Evolutionary conservation across 257 asterid species (phyloP).

Genomic region (Solanum pennellii): DNA sequence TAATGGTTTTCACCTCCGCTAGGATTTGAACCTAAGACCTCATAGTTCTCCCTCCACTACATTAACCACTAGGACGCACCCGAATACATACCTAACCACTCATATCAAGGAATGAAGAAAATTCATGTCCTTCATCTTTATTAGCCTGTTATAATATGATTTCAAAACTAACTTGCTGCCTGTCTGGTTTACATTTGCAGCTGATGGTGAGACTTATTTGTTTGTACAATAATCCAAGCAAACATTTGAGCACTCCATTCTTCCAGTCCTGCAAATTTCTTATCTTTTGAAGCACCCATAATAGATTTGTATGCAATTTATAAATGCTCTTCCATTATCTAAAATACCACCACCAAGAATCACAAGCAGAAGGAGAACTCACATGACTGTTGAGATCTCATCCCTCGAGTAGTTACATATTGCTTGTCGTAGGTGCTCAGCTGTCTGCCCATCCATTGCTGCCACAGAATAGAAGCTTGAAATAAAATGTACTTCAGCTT

Average conservation of each 20-base stretch:
- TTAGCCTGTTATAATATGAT: neutral
- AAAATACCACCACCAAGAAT: neutral
- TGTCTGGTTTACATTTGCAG: neutral
- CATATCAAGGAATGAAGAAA: neutral
- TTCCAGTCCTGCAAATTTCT: neutral
- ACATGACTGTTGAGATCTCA: constrained; percentile 76
- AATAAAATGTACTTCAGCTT: constrained; percentile 71
- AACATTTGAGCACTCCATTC: neutral
- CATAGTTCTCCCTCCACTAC: neutral
- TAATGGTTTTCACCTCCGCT: neutral
- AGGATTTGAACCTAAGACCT: neutral
- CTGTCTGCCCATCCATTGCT: constrained; percentile 98
- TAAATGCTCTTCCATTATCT: neutral
- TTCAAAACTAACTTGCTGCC: neutral
- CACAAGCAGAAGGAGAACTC: constrained; percentile 26
- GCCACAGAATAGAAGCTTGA: constrained; percentile 93
- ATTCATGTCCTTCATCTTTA: neutral
- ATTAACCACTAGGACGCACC: neutral
- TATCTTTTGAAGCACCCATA: neutral
- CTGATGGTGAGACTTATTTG: neutral
- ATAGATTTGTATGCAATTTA: neutral
- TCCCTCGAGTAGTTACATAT: constrained; percentile 57
- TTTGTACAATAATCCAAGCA: neutral
- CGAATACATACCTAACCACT: neutral
- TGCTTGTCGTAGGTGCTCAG: constrained; percentile 67